Percentiles rank a stretch among this genome's conserved stretches.
phyloP scores from a whole-genome alignment of 805 yeast genomes.

The Saccharomycopsis sp. region DNA sequence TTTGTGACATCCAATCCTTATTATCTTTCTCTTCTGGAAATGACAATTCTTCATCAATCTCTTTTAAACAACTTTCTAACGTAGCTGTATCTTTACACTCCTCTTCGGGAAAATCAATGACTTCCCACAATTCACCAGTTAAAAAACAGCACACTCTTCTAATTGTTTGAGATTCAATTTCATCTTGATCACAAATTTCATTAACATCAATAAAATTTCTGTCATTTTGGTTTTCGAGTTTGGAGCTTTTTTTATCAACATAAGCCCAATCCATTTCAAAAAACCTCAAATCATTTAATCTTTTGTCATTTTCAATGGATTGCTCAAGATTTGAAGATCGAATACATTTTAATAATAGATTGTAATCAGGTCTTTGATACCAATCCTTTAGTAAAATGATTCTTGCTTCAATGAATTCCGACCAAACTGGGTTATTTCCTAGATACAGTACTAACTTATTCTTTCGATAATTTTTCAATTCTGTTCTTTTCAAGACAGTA shows the following conservation, averaged over 20 bases:
- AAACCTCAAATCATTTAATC: background rate
- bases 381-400: slow-evolving; percentile 12
- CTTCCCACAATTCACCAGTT: background rate
- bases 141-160: slow-evolving; percentile 3
- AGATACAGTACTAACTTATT: slow-evolving; percentile 3
- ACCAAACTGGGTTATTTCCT: slow-evolving; percentile 15
- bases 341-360: too few species aligned
- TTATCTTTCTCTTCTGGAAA: too few species aligned
- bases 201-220: background rate
- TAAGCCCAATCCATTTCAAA: slow-evolving; percentile 12
- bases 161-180: background rate
- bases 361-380: slow-evolving; percentile 10
- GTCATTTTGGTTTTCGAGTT: background rate
- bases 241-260: slow-evolving; percentile 6
- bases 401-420: slow-evolving; percentile 13
- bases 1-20: too few species aligned
- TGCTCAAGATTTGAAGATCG: too few species aligned
- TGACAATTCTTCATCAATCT: too few species aligned
- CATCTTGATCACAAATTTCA: background rate
- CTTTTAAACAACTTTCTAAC: too few species aligned
- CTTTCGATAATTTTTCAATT: background rate
- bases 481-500: too few species aligned
- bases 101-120: slow-evolving; percentile 4
- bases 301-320: background rate
- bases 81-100: too few species aligned